Evolutionary conservation across 2,329 filamentous ascomycete genomes (phyloP), one percentile per base, ranked within the genome.

Genomic region (Monosporascus sp.): DNA sequence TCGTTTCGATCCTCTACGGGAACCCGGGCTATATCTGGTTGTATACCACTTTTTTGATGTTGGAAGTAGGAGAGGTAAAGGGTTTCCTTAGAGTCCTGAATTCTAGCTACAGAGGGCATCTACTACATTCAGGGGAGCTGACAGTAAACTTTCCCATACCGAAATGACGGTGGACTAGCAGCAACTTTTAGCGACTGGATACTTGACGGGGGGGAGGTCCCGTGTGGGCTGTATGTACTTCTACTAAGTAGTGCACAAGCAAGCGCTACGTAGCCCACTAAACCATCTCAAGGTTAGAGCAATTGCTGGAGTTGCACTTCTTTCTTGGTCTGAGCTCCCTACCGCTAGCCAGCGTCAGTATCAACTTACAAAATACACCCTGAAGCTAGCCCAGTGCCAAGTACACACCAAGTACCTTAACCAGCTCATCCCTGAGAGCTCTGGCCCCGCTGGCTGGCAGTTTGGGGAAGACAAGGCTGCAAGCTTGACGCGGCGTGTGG

Each of bases 401-500:
- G 34, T 16, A 7, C 5, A 16, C 5, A 2, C 36, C 7, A n/a
- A 17, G 37, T 38, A 38, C 14, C 37, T 17, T 17, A 41, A 7
- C 38, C 17, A 41, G 17, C 38, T 41, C 19, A 41, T 20, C 38
- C 38, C 17, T 40, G 38, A 7, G 16, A 19, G 2, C 38, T n/a
- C 16, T 40, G 37, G 5, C 16, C 37, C 16, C n/a, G 19, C 19
- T 53, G 14, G 49, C 40, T 56, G 44, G 49, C 43, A 14, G 31
- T 34, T 34, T 11, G 31, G 31, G 34, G 56, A 63, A 63, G 65
- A 53, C 73, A 80, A 81, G 79, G 79, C 78, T 79, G 70, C 77
- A 75, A 78, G 75, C 67, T 71, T 65, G 67, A 71, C 64, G 64
- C 64, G 53, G 43, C 43, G 24, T 56, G 24, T 56, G 45, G 27